Conservation (phyloP, 352 stramenopile genomes). For the Lagenidium giganteum region DNA sequence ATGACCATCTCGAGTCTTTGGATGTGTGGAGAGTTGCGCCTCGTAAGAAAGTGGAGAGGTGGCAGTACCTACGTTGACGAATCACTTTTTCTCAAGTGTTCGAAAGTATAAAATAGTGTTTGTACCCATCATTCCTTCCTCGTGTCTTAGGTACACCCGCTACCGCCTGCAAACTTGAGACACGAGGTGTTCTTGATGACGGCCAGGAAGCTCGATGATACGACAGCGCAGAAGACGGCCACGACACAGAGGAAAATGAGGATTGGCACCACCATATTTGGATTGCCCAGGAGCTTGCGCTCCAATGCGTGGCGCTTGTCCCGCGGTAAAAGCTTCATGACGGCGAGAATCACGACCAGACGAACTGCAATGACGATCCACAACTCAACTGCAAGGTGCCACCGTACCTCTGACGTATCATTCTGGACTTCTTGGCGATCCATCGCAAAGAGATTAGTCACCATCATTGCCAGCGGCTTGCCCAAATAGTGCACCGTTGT, state of each 20-base stretch:
- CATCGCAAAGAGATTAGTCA: slow-evolving; percentile 6
- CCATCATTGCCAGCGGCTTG: slow-evolving; percentile 1
- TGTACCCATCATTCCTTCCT: no score
- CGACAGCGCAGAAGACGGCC: slow-evolving; percentile 2
- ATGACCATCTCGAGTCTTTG: no score
- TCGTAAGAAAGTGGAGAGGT: no score
- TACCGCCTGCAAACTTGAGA: slow-evolving; percentile 10
- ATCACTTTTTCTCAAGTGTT: no score
- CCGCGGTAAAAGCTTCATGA: slow-evolving; percentile 11
- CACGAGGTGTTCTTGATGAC: slow-evolving; percentile 10
- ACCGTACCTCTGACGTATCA: slow-evolving; percentile 9
- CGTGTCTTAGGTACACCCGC: slow-evolving; percentile 10
- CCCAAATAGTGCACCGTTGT: slow-evolving; percentile 13
- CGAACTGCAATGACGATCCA: slow-evolving; percentile 7
- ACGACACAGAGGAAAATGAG: slow-evolving; percentile 6
- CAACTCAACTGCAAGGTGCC: slow-evolving; percentile 10
- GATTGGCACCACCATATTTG: slow-evolving; percentile 7
- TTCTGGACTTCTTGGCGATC: slow-evolving; percentile 1
- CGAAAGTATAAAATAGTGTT: no score
- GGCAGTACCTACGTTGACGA: no score
- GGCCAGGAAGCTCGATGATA: slow-evolving; percentile 3
- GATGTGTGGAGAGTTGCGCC: no score
- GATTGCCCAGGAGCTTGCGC: slow-evolving; percentile 3
- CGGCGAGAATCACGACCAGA: slow-evolving; percentile 3
- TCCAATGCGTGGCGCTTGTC: slow-evolving; percentile 16